Base-by-base conservation (phyloP, 2,329 filamentous ascomycete genomes). In the Davidsoniella neocaledoniae region DNA sequence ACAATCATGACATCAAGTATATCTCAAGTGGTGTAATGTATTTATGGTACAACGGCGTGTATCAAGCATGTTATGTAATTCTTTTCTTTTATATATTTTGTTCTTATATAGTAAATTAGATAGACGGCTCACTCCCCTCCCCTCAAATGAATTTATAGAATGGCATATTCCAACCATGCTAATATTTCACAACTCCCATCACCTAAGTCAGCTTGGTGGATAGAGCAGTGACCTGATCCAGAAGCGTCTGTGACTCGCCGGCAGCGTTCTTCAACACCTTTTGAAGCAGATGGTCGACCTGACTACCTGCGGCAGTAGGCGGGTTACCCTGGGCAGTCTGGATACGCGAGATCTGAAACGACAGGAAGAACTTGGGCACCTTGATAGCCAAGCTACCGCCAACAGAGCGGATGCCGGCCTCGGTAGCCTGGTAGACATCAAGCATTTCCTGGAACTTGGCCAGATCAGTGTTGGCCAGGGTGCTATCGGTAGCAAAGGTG, bases 301-400 rank as follows among this genome's bases (percentile, higher is more conserved):
- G 70, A 57, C 64, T 61, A 7, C 69, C 72, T 0, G 75, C 61
- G n/a, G 63, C 69, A 0, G 66, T 63, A 1, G 73, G 74, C 40
- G 68, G 60, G 47, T 69, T 71, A 0, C 76, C 75, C 62, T 77
- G 72, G 0, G 76, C 76, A 0, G 73, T 75, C 61, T 74, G 66
- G 55, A 79, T 77, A 19, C 75, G 65, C 39, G 70, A 69, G 33
- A 78, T 67, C 61, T 79, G 76, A 59, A 77, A 72, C 53, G 69
- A 63, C 40, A 79, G 59, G 60, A 79, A 79, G 68, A 79, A 79
- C 61, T 79, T 79, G 54, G 76, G 76, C 4, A 73, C 71, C 61
- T 79, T 78, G 62, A 79, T 72, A 2, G 66, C 70, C 16, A 79
- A 62, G 50, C 58, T 66, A 2, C 74, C 75, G 8, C 67, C 70